phyloP scores from a whole-genome alignment of 2,329 filamentous ascomycete species.

The Botryosphaeria dothidea region DNA sequence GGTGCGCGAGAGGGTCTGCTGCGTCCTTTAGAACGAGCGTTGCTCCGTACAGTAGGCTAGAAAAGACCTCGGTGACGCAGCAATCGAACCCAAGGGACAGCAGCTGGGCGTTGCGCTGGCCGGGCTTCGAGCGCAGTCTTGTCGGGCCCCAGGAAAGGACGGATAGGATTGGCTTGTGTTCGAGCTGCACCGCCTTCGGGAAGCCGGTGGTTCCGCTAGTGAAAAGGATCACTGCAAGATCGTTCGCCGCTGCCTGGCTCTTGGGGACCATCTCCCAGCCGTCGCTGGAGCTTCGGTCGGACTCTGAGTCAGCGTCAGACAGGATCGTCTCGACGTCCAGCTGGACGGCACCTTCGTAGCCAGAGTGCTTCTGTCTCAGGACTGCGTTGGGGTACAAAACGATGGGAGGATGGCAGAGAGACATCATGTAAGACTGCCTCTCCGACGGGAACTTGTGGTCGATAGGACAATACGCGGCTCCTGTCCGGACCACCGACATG shows the following conservation, averaged over 20 bases:
- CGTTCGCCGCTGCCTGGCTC: neutral
- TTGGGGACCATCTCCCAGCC: neutral
- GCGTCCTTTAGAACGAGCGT: slow-evolving; percentile 20
- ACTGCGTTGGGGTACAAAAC: slow-evolving; percentile 3
- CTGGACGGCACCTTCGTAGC: neutral
- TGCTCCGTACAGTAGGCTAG: slow-evolving; percentile 19
- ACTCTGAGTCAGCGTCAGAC: neutral
- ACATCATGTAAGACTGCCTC: slow-evolving; percentile 13
- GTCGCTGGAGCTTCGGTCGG: neutral
- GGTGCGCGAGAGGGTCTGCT: slow-evolving; percentile 14
- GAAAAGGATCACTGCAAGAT: slow-evolving; percentile 17
- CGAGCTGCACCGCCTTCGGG: slow-evolving; percentile 16
- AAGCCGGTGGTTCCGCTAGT: slow-evolving; percentile 19
- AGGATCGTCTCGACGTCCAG: slow-evolving; percentile 1
- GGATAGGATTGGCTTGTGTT: slow-evolving; percentile 17
- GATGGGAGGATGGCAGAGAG: neutral
- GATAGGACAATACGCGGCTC: slow-evolving; percentile 19
- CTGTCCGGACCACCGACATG: slow-evolving; percentile 13
- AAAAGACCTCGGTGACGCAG: slow-evolving; percentile 20
- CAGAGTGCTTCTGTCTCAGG: neutral
- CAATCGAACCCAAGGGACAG: slow-evolving; percentile 20
- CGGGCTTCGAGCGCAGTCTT: slow-evolving; percentile 15
- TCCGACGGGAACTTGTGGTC: slow-evolving; percentile 18
- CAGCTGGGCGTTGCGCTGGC: slow-evolving; percentile 19
- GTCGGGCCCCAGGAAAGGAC: slow-evolving; percentile 10